Evolutionary conservation across 2,329 filamentous ascomycete genomes (phyloP).

Genomic region (Ophiostoma piceae): DNA sequence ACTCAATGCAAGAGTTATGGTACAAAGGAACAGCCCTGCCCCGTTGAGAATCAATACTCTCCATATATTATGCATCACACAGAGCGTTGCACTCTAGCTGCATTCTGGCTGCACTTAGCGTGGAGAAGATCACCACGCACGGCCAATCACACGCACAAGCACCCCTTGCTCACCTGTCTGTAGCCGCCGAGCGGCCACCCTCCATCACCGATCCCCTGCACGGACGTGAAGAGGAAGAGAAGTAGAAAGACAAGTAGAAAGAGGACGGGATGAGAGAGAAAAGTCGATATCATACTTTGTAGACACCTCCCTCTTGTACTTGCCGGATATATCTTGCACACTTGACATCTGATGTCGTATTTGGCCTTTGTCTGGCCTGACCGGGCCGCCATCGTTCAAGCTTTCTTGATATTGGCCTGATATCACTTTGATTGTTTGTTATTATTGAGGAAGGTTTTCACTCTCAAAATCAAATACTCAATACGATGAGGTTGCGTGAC

Average conservation of each 20-base stretch:
- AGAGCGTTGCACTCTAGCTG: background rate
- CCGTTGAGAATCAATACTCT: background rate
- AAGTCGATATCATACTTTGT: background rate
- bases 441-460: background rate
- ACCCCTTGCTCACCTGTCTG: constrained; percentile 7
- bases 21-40: background rate
- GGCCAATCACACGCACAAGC: background rate
- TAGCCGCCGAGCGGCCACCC: constrained; percentile 6
- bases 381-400: background rate
- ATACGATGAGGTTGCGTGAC: no score
- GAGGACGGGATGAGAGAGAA: background rate
- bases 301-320: background rate
- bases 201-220: constrained; percentile 11
- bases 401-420: background rate
- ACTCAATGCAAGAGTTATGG: background rate
- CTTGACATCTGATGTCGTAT: background rate
- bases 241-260: background rate
- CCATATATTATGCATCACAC: constrained; percentile 10
- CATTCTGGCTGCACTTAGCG: background rate
- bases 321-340: background rate
- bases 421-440: background rate
- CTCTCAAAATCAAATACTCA: background rate
- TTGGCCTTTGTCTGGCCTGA: constrained; percentile 7
- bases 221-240: background rate
- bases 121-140: background rate